A percentile compares a stretch with the other conserved stretches of the same genome.
These are phyloP conservation scores for Imleria badia DNA, from an alignment of 768 basidiomycete species.

Conservation along the genomic window DNA sequence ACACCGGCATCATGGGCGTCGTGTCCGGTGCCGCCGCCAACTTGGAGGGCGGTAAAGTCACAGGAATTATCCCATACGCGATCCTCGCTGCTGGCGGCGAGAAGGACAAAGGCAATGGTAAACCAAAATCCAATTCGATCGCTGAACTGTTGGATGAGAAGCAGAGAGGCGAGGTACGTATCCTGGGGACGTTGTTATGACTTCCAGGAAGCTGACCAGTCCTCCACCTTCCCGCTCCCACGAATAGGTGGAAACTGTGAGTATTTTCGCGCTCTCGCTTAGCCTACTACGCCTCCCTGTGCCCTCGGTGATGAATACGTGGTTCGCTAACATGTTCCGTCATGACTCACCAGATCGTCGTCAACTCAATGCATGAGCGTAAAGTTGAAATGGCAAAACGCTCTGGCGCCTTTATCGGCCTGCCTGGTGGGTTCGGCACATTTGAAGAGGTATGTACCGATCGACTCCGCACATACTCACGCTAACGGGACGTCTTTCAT, in stretches of 20 bases:
- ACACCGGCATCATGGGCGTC: conserved; percentile 82
- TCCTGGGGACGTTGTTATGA: conserved; percentile 1
- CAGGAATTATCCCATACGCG: conserved; percentile 76
- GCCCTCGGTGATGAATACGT: neutral
- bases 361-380: conserved; percentile 83
- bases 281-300: neutral
- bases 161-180: conserved; percentile 36
- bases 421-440: conserved; percentile 95
- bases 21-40: conserved; percentile 67
- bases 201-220: conserved; percentile 11
- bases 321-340: conserved; percentile 6
- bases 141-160: conserved; percentile 31
- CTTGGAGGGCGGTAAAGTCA: conserved; percentile 62
- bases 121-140: conserved; percentile 18
- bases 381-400: conserved; percentile 90
- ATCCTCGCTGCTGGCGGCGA: conserved; percentile 70
- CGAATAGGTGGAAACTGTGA: conserved; percentile 34
- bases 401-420: conserved; percentile 75
- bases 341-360: conserved; percentile 52
- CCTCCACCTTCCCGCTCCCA: neutral
- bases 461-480: neutral
- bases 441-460: conserved; percentile 73
- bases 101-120: conserved; percentile 42
- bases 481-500: conserved; percentile 1
- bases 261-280: neutral